Conservation (phyloP, 1,284 basidiomycete species). For the Heliocybe sulcata region DNA sequence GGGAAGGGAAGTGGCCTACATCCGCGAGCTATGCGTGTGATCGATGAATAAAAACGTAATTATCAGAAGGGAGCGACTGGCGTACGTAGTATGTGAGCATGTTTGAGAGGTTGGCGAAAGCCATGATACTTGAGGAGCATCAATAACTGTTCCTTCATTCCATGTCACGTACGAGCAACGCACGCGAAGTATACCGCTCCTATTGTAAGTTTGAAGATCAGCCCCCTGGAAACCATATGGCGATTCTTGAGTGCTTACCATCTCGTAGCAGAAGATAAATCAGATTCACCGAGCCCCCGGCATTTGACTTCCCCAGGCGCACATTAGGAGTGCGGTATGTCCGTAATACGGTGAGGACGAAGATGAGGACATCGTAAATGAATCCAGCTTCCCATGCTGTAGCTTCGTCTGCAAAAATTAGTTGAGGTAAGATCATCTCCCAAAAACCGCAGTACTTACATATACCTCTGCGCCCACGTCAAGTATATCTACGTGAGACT, state of each 20-base stretch:
- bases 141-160: neutral
- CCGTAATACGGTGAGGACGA: conserved; percentile 13
- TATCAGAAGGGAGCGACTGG: neutral
- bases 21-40: neutral
- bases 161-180: neutral
- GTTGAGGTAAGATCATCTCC: neutral
- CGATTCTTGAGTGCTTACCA: conserved; percentile 9
- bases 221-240: neutral
- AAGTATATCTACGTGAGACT: too few relatives aligned
- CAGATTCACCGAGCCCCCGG: neutral
- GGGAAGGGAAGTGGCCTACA: neutral
- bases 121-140: conserved; percentile 3
- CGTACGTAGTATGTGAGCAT: neutral
- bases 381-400: conserved; percentile 10
- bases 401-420: neutral
- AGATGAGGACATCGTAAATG: conserved; percentile 13
- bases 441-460: neutral
- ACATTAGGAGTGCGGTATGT: neutral
- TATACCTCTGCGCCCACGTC: neutral
- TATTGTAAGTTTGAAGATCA: neutral
- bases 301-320: neutral
- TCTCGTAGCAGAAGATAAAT: conserved; percentile 12
- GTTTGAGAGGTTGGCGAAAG: conserved; percentile 8
- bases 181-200: conserved; percentile 2
- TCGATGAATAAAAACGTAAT: neutral